These are phyloP conservation scores for Colletotrichum costaricense DNA, from an alignment of 2,329 filamentous ascomycete species.

Conservation along the genomic window DNA sequence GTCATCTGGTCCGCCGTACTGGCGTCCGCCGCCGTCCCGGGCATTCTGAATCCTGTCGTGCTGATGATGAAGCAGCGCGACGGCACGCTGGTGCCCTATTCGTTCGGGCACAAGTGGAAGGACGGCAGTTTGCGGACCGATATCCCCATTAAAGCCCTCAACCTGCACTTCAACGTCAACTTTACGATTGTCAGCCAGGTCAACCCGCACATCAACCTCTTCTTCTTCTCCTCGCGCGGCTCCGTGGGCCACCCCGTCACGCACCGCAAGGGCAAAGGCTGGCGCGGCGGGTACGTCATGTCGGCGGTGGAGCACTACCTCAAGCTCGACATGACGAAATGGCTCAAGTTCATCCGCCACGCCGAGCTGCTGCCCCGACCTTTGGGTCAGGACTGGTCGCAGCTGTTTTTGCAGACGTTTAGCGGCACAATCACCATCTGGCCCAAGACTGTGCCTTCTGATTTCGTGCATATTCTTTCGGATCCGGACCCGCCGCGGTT, in stretches of 20 bases:
- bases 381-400: conserved; percentile 94
- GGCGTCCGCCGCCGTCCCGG: conserved; percentile 94
- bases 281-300: conserved; percentile 95
- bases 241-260: conserved; percentile 93
- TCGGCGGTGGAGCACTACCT: conserved; percentile 94
- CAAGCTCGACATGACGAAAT: conserved; percentile 97
- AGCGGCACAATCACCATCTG: conserved; percentile 96
- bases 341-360: conserved; percentile 93
- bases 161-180: conserved; percentile 98
- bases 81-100: conserved; percentile 86
- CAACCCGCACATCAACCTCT: conserved; percentile 97
- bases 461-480: conserved; percentile 87
- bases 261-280: conserved; percentile 91
- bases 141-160: conserved; percentile 92
- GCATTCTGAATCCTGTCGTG: conserved; percentile 94
- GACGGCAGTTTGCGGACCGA: conserved; percentile 95
- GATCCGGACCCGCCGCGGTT: conserved; percentile 83
- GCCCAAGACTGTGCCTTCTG: conserved; percentile 82
- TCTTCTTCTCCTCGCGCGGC: conserved; percentile 96
- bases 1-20: conserved; percentile 98
- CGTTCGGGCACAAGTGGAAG: conserved; percentile 99
- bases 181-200: conserved; percentile 92
- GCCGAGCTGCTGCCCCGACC: conserved; percentile 91
- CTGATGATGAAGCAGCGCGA: conserved; percentile 88
- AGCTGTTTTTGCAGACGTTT: conserved; percentile 96